These are phyloP conservation scores for Pugionium cornutum DNA, from an alignment of 345 rosid genomes.

Conservation along the genomic window DNA sequence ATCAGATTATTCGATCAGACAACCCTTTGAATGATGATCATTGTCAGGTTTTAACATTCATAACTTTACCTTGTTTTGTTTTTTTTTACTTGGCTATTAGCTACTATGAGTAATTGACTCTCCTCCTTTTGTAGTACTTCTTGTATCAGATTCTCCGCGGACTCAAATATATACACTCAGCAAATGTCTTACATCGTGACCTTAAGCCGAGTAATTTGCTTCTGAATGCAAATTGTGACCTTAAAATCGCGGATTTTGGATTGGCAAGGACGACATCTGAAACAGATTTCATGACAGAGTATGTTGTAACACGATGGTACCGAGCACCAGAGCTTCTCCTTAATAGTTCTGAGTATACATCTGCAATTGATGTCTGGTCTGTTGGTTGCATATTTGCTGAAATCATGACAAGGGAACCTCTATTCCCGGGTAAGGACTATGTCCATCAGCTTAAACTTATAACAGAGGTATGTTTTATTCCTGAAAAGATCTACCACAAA, in stretches of 20 bases:
- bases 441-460: conserved; percentile 59
- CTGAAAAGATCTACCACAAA: background rate
- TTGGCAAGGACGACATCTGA: conserved; percentile 63
- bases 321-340: conserved; percentile 46
- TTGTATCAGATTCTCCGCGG: conserved; percentile 62
- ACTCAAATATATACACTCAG: conserved; percentile 63
- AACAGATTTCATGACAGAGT: conserved; percentile 59
- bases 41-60: conserved; percentile 46
- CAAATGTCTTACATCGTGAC: conserved; percentile 61
- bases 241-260: conserved; percentile 62
- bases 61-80: background rate
- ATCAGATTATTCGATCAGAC: conserved; percentile 60
- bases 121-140: conserved; percentile 47
- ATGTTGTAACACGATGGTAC: too few relatives aligned
- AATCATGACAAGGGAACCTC: conserved; percentile 51
- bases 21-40: conserved; percentile 55
- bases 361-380: conserved; percentile 69
- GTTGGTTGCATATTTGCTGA: conserved; percentile 68
- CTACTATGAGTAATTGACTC: background rate
- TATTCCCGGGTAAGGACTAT: conserved; percentile 62
- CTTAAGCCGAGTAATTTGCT: conserved; percentile 62
- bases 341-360: conserved; percentile 56
- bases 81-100: background rate
- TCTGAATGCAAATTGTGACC: conserved; percentile 58
- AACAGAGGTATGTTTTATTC: conserved; percentile 47